phyloP scores from a whole-genome alignment of 2,329 filamentous ascomycete genomes.

The Teratosphaeria zuluensis region DNA sequence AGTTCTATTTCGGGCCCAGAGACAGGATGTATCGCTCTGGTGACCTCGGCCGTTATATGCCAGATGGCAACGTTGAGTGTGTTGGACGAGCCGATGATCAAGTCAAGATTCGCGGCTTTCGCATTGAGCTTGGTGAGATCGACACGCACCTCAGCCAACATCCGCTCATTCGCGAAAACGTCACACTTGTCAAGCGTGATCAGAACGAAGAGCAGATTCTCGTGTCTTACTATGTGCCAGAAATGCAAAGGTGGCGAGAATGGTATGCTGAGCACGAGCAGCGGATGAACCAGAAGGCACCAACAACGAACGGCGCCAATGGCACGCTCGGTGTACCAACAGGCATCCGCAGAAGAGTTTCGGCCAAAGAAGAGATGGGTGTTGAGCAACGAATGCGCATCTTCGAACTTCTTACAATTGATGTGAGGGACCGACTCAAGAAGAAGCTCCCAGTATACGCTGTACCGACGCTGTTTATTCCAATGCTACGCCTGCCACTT shows the following conservation, averaged over 20 bases:
- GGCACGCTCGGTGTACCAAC: constrained; percentile 2
- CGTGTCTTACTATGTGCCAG: constrained; percentile 84
- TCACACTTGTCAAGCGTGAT: constrained; percentile 75
- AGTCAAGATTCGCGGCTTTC: constrained; percentile 92
- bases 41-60: constrained; percentile 68
- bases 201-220: constrained; percentile 76
- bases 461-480: constrained; percentile 64
- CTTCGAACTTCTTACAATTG: constrained; percentile 51
- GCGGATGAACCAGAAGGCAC: constrained; percentile 6
- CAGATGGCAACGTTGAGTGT: constrained; percentile 63
- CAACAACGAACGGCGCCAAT: constrained; percentile 7
- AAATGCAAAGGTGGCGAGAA: constrained; percentile 61
- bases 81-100: constrained; percentile 77
- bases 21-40: constrained; percentile 83
- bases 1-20: constrained; percentile 68
- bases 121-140: constrained; percentile 90
- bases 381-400: constrained; percentile 40
- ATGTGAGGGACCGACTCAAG: constrained; percentile 59
- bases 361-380: constrained; percentile 21
- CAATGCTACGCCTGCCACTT: constrained; percentile 62
- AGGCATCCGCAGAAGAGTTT: constrained; percentile 13
- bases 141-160: constrained; percentile 70
- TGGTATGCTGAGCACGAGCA: constrained; percentile 45
- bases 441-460: constrained; percentile 64
- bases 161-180: constrained; percentile 69